These are phyloP conservation scores for Sclerotinia borealis DNA, from an alignment of 2,329 filamentous ascomycete species.

Conservation along the genomic window DNA sequence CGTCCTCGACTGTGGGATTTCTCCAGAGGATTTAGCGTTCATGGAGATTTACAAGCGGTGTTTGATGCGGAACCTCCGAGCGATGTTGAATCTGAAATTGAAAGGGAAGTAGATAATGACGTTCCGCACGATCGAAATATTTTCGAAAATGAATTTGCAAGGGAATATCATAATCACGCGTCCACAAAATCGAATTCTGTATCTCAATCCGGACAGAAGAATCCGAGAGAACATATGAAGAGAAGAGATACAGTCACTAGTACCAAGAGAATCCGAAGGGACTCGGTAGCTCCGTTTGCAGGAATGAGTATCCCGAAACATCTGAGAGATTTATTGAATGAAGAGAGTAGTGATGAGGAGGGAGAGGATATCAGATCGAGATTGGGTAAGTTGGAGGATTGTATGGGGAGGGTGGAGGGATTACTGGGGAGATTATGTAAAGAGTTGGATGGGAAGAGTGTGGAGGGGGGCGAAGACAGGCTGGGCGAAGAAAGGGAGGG, in stretches of 20 bases:
- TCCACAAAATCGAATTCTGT: background rate
- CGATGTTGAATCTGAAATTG: constrained; percentile 23
- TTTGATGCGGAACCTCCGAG: constrained; percentile 30
- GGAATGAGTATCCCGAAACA: constrained; percentile 19
- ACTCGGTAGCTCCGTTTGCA: constrained; percentile 28
- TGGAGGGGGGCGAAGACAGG: background rate
- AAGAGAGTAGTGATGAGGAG: constrained; percentile 21
- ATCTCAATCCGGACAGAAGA: background rate
- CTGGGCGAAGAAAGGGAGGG: constrained; percentile 11
- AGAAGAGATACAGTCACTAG: constrained; percentile 4
- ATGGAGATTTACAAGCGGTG: constrained; percentile 31
- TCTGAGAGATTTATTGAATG: constrained; percentile 21
- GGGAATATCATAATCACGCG: constrained; percentile 13
- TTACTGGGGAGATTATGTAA: constrained; percentile 26
- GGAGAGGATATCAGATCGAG: constrained; percentile 18
- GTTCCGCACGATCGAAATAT: constrained; percentile 12
- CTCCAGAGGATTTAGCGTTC: constrained; percentile 27
- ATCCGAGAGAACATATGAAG: background rate
- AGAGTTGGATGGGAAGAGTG: constrained; percentile 17
- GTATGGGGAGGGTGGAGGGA: constrained; percentile 25
- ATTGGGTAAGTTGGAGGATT: constrained; percentile 24
- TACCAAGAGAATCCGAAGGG: constrained; percentile 16
- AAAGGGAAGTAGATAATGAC: constrained; percentile 11
- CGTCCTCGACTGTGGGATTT: constrained; percentile 26
- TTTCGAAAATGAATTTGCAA: constrained; percentile 15